These are phyloP conservation scores for Apiosordaria backusii DNA, from an alignment of 495 filamentous ascomycete genomes.

Conservation along the genomic window DNA sequence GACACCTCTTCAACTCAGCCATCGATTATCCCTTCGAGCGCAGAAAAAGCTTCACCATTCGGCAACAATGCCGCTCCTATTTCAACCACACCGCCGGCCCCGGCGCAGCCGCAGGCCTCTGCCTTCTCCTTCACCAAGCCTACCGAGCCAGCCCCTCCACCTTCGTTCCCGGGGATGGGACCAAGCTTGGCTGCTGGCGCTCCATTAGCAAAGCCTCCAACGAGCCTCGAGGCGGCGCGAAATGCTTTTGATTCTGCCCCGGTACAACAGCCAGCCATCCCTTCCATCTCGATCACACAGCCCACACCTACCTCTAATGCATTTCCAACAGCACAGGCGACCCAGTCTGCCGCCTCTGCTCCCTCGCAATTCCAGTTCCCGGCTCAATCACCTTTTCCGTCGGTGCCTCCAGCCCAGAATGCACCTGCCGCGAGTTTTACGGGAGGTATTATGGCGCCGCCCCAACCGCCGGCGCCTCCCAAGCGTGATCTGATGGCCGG, in stretches of 20 bases:
- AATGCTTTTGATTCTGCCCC: no score
- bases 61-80: neutral
- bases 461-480: constrained; percentile 1
- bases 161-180: neutral
- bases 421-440: neutral
- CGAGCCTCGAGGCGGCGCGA: neutral
- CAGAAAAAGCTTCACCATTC: constrained; percentile 4
- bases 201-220: no score
- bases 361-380: neutral
- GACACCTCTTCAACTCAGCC: neutral
- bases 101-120: neutral
- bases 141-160: neutral
- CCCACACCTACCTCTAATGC: neutral
- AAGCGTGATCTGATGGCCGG: constrained; percentile 36
- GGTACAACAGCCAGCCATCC: neutral
- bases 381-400: neutral
- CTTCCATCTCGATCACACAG: neutral
- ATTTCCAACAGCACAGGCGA: neutral
- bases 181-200: no score
- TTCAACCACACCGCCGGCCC: neutral
- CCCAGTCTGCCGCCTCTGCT: neutral
- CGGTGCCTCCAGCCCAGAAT: neutral
- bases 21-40: neutral
- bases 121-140: neutral
- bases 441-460: neutral